A percentile compares a stretch with the other conserved stretches of the same genome.
Evolutionary conservation across 495 filamentous ascomycete genomes (phyloP).

Genomic region (Annulohypoxylon bovei): DNA sequence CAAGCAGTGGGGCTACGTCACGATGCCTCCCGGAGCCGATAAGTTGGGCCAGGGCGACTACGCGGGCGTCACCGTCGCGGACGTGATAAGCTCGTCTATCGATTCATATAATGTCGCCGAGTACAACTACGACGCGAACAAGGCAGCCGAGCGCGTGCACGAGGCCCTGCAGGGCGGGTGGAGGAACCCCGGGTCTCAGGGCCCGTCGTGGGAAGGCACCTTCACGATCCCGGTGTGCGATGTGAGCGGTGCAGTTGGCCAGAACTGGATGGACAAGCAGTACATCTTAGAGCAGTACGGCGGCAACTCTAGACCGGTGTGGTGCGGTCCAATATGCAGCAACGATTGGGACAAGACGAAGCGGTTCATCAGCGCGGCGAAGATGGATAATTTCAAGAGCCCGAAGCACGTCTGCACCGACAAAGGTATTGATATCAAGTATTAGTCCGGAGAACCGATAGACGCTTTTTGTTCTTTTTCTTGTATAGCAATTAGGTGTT

Average conservation of each 20-base stretch:
- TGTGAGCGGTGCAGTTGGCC: neutral
- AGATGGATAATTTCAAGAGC: neutral
- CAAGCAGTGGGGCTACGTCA: constrained; percentile 20
- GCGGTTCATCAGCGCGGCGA: neutral
- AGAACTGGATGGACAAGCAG: neutral
- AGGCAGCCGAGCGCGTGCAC: constrained; percentile 9
- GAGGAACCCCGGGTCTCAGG: constrained; percentile 4
- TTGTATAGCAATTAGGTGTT: neutral
- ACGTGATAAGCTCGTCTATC: constrained; percentile 22
- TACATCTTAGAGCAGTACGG: neutral
- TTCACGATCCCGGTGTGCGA: constrained; percentile 10
- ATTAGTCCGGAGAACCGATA: neutral
- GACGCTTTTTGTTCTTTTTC: neutral
- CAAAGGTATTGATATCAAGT: neutral
- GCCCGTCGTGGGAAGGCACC: neutral
- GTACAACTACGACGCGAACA: constrained; percentile 20
- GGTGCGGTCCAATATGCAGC: neutral
- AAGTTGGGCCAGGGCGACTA: constrained; percentile 8
- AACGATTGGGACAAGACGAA: constrained; percentile 10
- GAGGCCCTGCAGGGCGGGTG: constrained; percentile 1
- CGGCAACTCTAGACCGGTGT: neutral
- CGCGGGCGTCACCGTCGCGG: neutral
- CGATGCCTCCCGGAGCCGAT: constrained; percentile 14
- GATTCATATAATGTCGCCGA: constrained; percentile 25
- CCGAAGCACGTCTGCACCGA: constrained; percentile 2